Percentiles rank a stretch among this genome's conserved stretches.
phyloP scores from a whole-genome alignment of 1,284 basidiomycete species.

The Taiwanofungus camphoratus region DNA sequence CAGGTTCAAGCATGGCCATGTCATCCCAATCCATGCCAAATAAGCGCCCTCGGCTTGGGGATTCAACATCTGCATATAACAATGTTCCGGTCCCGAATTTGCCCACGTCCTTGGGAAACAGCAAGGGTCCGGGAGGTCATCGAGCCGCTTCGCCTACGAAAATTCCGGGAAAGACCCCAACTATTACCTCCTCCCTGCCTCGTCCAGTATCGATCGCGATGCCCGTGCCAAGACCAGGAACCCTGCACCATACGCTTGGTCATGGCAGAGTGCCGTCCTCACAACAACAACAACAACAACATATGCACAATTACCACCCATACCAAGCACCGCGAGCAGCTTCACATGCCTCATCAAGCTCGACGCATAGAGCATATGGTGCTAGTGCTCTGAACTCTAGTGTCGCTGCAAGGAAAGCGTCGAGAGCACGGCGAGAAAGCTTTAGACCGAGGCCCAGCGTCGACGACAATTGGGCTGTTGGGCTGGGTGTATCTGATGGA shows the following conservation, averaged over 20 bases:
- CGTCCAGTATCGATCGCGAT: slow-evolving; percentile 33
- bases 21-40: slow-evolving; percentile 39
- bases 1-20: slow-evolving; percentile 38
- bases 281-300: slow-evolving; percentile 18
- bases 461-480: slow-evolving; percentile 33
- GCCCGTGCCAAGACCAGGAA: slow-evolving; percentile 42
- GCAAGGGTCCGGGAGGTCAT: slow-evolving; percentile 12
- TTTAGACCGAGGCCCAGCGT: slow-evolving; percentile 72
- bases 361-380: slow-evolving; percentile 16
- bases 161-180: slow-evolving; percentile 35
- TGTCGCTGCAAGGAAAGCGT: slow-evolving; percentile 38
- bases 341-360: slow-evolving; percentile 14
- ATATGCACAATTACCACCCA: slow-evolving; percentile 16
- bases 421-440: slow-evolving; percentile 57
- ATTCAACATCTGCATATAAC: slow-evolving; percentile 24
- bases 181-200: slow-evolving; percentile 29
- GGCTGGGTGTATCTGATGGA: slow-evolving; percentile 6
- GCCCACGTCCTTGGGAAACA: slow-evolving; percentile 14
- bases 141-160: slow-evolving; percentile 39
- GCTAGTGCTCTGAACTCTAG: slow-evolving; percentile 14
- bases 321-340: slow-evolving; percentile 17
- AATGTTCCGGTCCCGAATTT: slow-evolving; percentile 13
- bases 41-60: slow-evolving; percentile 52
- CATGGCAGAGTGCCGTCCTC: slow-evolving; percentile 37
- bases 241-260: slow-evolving; percentile 44